Evolutionary conservation across 768 basidiomycete species (phyloP), one percentile per base, ranked within the genome.

Genomic region (Lentinula sp.): DNA sequence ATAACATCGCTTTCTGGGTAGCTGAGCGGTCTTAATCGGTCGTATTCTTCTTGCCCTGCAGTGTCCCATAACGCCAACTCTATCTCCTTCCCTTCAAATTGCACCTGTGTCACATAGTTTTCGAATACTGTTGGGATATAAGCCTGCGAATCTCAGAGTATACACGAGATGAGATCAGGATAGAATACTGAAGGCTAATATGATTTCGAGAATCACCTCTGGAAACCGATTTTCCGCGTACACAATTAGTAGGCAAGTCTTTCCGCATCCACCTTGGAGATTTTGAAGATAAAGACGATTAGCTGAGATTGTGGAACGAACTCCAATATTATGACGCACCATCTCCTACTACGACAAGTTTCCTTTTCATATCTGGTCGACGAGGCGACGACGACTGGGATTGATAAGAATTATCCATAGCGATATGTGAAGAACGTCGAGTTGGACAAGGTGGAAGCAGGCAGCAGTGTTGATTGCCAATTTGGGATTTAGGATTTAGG

Each of bases 41-140:
- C 93, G 74, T 97, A 98, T 76, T 98, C 95, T 75, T 98, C 95
- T 72, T 97, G 95, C 32, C 95, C 95, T 0, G 95, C 95, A 0
- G 95, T 98, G 74, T 98, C 95, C 94, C 96, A 99, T 16, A 99
- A 80, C n/a, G 97, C 96, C 46, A 99, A 83, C 69, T 97, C 93
- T 63, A 99, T 86, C 18, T 91, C 78, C 74, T 94, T 95, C 60
- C 89, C 87, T 28, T 95, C 93, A 67, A 89, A 93, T 53, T 85
- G 79, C 41, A 95, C 89, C 64, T 90, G 86, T 12, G 91, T 93
- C 59, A 93, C 91, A 68, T 94, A 95, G 81, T 93, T 95, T 74
- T 95, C 93, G 71, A 95, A 95, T 9, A 95, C 93, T 20, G 93
- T 95, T 35, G 93, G 94, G 67, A 94, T 87, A 73, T 95, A 95